Evolutionary conservation across 805 yeast genomes (phyloP).

Genomic region (Zygosaccharomyces kombuchaensis): DNA sequence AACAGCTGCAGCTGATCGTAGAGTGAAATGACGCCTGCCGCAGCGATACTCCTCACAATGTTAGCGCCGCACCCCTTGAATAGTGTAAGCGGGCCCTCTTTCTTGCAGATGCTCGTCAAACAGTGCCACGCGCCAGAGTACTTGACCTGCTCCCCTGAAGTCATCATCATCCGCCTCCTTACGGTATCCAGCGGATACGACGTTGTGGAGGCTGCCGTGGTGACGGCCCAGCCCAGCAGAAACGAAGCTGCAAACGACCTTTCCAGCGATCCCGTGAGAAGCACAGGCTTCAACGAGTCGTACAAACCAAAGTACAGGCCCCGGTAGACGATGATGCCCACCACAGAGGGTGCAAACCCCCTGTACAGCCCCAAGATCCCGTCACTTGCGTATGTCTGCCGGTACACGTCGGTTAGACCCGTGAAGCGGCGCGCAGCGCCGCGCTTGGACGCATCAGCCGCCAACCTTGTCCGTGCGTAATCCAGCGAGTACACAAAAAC

Average conservation of each 20-base stretch:
- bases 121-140: conserved; percentile 90
- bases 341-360: conserved; percentile 95
- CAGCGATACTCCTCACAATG: conserved; percentile 98
- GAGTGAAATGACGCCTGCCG: conserved; percentile 95
- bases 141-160: conserved; percentile 94
- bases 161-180: conserved; percentile 99
- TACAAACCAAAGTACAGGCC: conserved; percentile 94
- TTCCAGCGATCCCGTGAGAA: conserved; percentile 83
- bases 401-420: conserved; percentile 91
- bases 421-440: conserved; percentile 90
- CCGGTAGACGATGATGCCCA: conserved; percentile 94
- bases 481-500: conserved; percentile 92
- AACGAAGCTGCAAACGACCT: conserved; percentile 88
- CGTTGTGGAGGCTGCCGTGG: conserved; percentile 94
- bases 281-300: conserved; percentile 90
- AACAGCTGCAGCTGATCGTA: conserved; percentile 91
- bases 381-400: conserved; percentile 84
- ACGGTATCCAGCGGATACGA: conserved; percentile 96
- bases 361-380: conserved; percentile 96
- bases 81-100: conserved; percentile 82
- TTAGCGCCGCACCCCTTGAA: conserved; percentile 98
- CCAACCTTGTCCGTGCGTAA: conserved; percentile 96
- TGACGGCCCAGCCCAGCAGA: conserved; percentile 91
- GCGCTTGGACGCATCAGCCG: conserved; percentile 79
- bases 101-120: conserved; percentile 78